Evolutionary conservation across 2,329 filamentous ascomycete genomes (phyloP).

Genomic region (Apiospora aurea): DNA sequence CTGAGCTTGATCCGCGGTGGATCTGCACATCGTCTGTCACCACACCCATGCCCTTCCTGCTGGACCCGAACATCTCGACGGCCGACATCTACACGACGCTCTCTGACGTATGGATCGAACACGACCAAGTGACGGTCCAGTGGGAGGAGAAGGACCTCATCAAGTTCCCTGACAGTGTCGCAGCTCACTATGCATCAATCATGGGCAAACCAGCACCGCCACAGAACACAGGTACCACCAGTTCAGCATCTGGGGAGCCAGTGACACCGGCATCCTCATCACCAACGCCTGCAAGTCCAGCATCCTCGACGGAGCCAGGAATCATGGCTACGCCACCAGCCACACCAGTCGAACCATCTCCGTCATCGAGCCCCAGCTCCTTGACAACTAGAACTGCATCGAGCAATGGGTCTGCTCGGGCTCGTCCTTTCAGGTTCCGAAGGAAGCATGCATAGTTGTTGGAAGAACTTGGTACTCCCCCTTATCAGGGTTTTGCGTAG

Average conservation of each 20-base stretch:
- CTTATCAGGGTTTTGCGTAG: neutral
- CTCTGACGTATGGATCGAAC: slow-evolving; percentile 37
- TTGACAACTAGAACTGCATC: slow-evolving; percentile 5
- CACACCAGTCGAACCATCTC: neutral
- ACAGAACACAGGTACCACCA: neutral
- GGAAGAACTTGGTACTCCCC: neutral
- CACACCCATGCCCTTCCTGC: slow-evolving; percentile 39
- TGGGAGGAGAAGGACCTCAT: slow-evolving; percentile 38
- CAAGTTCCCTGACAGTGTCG: slow-evolving; percentile 34
- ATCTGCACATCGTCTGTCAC: slow-evolving; percentile 40
- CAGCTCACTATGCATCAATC: slow-evolving; percentile 36
- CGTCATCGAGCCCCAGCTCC: neutral
- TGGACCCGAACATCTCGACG: slow-evolving; percentile 40
- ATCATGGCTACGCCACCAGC: neutral
- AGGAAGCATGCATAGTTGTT: neutral
- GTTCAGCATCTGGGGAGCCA: neutral
- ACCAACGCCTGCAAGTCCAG: neutral
- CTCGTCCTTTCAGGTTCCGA: neutral
- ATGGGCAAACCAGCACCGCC: slow-evolving; percentile 32
- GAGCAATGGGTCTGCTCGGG: neutral
- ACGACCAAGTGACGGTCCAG: slow-evolving; percentile 39
- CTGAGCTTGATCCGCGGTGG: slow-evolving; percentile 30
- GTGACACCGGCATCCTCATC: neutral
- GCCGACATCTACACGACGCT: slow-evolving; percentile 41
- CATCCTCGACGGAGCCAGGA: neutral